These are phyloP conservation scores for Geotrichum reessii DNA, from an alignment of 1,139 yeast genomes.

Conservation along the genomic window DNA sequence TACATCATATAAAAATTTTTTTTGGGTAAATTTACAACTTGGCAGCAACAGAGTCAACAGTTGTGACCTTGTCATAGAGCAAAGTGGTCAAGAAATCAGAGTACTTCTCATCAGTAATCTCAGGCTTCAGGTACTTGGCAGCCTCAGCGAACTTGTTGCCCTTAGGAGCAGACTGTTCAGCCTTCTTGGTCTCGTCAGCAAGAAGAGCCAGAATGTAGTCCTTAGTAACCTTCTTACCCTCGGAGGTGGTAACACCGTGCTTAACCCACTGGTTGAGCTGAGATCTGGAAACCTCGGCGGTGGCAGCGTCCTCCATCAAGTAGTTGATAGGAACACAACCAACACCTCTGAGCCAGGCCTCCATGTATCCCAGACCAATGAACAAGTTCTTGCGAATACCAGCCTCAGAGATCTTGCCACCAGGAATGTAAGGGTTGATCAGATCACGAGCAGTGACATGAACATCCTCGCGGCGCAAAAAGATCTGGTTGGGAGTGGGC, in stretches of 20 bases:
- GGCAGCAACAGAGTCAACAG: conserved; percentile 19
- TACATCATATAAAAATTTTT: not conserved
- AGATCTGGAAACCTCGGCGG: conserved; percentile 75
- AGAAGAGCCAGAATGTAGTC: too few species aligned
- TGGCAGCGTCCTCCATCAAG: conserved; percentile 81
- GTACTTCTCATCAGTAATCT: conserved; percentile 59
- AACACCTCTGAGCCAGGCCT: conserved; percentile 72
- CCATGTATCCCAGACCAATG: conserved; percentile 69
- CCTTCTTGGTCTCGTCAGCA: too few species aligned
- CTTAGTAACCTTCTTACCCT: conserved; percentile 44
- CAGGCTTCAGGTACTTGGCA: conserved; percentile 57
- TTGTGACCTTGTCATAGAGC: conserved; percentile 41
- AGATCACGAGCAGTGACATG: too few species aligned
- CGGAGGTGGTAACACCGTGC: conserved; percentile 57
- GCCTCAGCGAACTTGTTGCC: conserved; percentile 46
- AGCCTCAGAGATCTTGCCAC: conserved; percentile 58
- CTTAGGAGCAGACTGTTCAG: conserved; percentile 46
- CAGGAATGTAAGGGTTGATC: conserved; percentile 59
- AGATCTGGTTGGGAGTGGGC: conserved; percentile 76
- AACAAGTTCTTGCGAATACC: conserved; percentile 65
- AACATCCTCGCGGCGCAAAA: too few species aligned
- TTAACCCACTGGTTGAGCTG: conserved; percentile 79
- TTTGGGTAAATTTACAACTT: conserved; percentile 20
- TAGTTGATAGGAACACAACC: conserved; percentile 79
- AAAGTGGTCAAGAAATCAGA: conserved; percentile 62